Percentiles rank a stretch among this genome's conserved stretches.
phyloP scores from a whole-genome alignment of 2,329 filamentous ascomycete species.

The Xylaria sp. region DNA sequence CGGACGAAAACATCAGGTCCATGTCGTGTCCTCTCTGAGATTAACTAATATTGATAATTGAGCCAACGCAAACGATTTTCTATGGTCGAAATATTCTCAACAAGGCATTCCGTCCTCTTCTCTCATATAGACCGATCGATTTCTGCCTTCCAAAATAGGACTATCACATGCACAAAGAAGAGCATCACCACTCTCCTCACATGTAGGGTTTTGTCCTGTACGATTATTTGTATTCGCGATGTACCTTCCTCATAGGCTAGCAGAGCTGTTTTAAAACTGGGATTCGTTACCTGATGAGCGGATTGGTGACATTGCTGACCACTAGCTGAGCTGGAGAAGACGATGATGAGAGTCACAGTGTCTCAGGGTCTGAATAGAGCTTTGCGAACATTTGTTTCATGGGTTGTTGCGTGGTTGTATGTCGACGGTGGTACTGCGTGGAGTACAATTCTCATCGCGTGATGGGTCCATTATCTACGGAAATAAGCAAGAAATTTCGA shows the following conservation, averaged over 20 bases:
- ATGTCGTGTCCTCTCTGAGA: too few relatives aligned
- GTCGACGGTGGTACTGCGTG: neutral
- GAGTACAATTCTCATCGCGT: neutral
- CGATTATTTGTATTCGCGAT: neutral
- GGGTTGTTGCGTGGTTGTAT: neutral
- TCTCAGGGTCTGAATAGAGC: neutral
- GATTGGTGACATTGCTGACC: neutral
- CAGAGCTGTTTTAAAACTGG: neutral
- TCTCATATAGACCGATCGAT: neutral
- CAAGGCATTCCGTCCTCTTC: neutral
- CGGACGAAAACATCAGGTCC: too few relatives aligned
- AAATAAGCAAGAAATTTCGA: neutral
- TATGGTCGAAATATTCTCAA: too few relatives aligned
- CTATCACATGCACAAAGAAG: neutral
- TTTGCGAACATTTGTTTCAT: neutral
- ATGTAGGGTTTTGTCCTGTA: neutral
- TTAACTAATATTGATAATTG: too few relatives aligned
- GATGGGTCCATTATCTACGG: neutral
- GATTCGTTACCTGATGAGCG: neutral
- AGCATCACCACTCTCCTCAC: neutral
- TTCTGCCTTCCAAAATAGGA: neutral
- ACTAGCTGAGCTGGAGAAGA: neutral
- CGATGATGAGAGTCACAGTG: neutral
- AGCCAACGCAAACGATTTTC: too few relatives aligned
- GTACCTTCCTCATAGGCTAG: neutral